These are phyloP conservation scores for Microcos paniculata DNA, from an alignment of 345 rosid species.

Conservation along the genomic window DNA sequence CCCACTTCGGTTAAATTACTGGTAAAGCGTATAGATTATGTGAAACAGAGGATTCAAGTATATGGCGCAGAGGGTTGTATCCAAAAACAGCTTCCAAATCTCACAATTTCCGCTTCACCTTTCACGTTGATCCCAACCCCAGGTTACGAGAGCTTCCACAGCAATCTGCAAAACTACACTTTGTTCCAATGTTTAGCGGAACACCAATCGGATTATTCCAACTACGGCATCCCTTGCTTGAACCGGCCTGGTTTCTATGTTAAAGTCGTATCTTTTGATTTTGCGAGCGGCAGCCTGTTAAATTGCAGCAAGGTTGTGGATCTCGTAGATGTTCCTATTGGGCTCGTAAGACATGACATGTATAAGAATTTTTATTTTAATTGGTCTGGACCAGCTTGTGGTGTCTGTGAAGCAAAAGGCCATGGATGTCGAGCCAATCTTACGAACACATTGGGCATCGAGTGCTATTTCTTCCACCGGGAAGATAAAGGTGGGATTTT, in stretches of 20 bases:
- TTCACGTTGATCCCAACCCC: no score
- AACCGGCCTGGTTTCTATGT: neutral
- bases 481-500: no score
- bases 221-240: neutral
- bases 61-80: constrained; percentile 2
- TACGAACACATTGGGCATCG: no score
- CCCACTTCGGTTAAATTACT: neutral
- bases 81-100: constrained; percentile 6
- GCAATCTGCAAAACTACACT: neutral
- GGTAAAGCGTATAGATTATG: constrained; percentile 7
- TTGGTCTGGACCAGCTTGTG: neutral
- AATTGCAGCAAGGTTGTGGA: neutral
- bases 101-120: no score
- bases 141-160: rapidly evolving
- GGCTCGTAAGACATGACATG: neutral
- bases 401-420: neutral
- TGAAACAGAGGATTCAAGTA: neutral
- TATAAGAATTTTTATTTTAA: neutral
- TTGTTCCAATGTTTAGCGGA: neutral
- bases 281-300: no score
- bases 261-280: neutral
- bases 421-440: neutral
- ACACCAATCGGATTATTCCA: neutral
- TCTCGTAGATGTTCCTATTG: neutral
- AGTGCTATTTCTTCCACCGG: no score